A percentile compares a stretch with the other conserved stretches of the same genome.
Evolutionary conservation across 768 basidiomycete genomes (phyloP).

Genomic region (Naganishia vishniacii): DNA sequence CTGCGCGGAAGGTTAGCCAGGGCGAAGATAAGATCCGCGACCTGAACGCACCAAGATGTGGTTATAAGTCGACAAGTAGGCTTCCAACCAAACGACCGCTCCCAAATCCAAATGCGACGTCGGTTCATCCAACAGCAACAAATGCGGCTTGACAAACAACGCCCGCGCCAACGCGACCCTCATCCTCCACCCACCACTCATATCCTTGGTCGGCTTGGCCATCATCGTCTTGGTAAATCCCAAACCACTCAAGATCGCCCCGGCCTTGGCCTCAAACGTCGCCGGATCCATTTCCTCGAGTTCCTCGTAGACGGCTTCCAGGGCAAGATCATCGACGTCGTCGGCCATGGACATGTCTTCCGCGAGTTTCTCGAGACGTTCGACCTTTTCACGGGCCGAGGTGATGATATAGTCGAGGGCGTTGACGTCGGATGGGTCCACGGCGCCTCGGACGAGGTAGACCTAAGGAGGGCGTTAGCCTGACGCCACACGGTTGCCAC

Average conservation of each 20-base stretch:
- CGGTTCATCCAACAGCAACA: slow-evolving; percentile 82
- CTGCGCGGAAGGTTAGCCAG: slow-evolving; percentile 35
- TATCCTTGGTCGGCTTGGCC: slow-evolving; percentile 93
- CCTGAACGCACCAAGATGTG: slow-evolving; percentile 66
- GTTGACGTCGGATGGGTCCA: slow-evolving; percentile 88
- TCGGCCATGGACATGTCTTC: slow-evolving; percentile 90
- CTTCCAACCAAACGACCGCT: slow-evolving; percentile 97
- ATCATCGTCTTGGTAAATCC: slow-evolving; percentile 89
- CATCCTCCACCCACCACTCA: slow-evolving; percentile 99
- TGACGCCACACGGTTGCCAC: neutral
- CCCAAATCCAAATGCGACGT: slow-evolving; percentile 80
- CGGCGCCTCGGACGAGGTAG: slow-evolving; percentile 92
- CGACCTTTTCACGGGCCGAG: slow-evolving; percentile 87
- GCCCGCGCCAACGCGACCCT: slow-evolving; percentile 93
- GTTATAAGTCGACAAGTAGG: slow-evolving; percentile 95
- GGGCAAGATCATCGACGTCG: slow-evolving; percentile 74
- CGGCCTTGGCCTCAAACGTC: slow-evolving; percentile 93
- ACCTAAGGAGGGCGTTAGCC: slow-evolving; percentile 53
- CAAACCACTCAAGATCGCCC: slow-evolving; percentile 92
- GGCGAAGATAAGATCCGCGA: slow-evolving; percentile 49
- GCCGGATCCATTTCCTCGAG: slow-evolving; percentile 92
- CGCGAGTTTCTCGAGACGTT: slow-evolving; percentile 83
- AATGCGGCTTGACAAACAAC: slow-evolving; percentile 91
- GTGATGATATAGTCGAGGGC: slow-evolving; percentile 95
- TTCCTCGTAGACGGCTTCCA: slow-evolving; percentile 88